Conservation (phyloP, 768 basidiomycete species). For the Pleurotus tuber-regium region DNA sequence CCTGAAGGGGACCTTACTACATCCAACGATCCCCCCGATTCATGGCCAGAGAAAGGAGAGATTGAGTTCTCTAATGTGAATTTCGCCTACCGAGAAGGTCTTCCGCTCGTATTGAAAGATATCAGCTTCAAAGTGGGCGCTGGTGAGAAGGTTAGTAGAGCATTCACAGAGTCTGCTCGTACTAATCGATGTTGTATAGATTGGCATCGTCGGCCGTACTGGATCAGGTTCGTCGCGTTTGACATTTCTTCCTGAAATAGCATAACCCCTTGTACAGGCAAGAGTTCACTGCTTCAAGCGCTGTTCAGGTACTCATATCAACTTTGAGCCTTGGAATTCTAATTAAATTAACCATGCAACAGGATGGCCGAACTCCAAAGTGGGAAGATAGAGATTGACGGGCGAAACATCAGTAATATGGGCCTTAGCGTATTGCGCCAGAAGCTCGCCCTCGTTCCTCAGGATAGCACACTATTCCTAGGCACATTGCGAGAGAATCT, state of each 20-base stretch:
- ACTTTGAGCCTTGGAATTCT: no score
- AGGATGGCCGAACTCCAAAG: conserved; percentile 59
- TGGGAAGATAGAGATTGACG: conserved; percentile 61
- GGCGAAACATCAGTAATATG: conserved; percentile 46
- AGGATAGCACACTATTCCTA: conserved; percentile 56
- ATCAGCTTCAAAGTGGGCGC: conserved; percentile 53
- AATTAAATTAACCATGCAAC: background rate
- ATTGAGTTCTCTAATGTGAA: conserved; percentile 56
- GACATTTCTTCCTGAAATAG: background rate
- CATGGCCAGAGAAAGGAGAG: conserved; percentile 51
- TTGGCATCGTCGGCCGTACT: conserved; percentile 48
- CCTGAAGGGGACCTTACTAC: conserved; percentile 47
- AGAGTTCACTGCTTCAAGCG: conserved; percentile 57
- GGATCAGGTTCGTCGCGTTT: conserved; percentile 43
- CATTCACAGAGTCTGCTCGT: background rate
- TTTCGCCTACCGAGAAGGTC: conserved; percentile 57
- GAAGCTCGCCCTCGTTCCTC: conserved; percentile 66
- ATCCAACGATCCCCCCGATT: conserved; percentile 41
- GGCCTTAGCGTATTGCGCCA: conserved; percentile 53
- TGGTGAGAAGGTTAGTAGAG: conserved; percentile 58
- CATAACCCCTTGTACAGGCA: conserved; percentile 29
- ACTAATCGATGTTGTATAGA: conserved; percentile 19
- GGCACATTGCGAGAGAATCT: conserved; percentile 48
- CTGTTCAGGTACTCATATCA: conserved; percentile 38
- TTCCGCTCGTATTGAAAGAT: conserved; percentile 64